Conservation (phyloP, 352 stramenopile genomes). For the Pythium folliculosum region DNA sequence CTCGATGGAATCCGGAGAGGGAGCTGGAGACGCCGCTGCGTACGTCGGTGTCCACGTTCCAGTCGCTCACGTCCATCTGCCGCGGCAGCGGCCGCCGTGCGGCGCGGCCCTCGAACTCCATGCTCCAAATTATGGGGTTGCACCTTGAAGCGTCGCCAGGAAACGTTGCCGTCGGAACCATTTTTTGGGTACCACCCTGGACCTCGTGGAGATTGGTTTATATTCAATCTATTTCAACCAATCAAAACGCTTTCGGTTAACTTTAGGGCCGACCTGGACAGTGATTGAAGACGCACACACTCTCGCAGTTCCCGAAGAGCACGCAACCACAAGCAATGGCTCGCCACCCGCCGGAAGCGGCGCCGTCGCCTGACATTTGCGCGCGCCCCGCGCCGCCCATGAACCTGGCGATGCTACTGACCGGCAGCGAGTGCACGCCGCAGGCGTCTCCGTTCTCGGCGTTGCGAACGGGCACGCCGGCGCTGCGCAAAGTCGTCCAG, state of each 20-base stretch:
- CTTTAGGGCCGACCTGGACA: conserved; percentile 11
- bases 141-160: conserved; percentile 21
- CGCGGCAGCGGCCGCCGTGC: conserved; percentile 47
- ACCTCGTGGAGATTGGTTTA: background rate
- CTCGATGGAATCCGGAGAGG: background rate
- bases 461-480: conserved; percentile 21
- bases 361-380: conserved; percentile 15
- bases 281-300: conserved; percentile 23
- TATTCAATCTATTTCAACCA: conserved; percentile 11
- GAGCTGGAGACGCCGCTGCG: conserved; percentile 11
- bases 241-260: conserved; percentile 1
- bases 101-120: conserved; percentile 31
- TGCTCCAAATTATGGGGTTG: conserved; percentile 11
- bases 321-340: background rate
- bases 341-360: background rate
- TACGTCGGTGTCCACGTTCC: conserved; percentile 30
- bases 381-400: conserved; percentile 16
- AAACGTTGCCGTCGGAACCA: conserved; percentile 14
- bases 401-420: conserved; percentile 13
- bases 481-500: conserved; percentile 65
- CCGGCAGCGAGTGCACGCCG: background rate
- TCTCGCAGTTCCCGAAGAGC: background rate
- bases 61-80: conserved; percentile 51
- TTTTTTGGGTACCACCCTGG: background rate
- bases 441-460: conserved; percentile 11